A percentile compares a stretch with the other conserved stretches of the same genome.
These are phyloP conservation scores for Erythrobasidium hasegawianum DNA, from an alignment of 1,284 basidiomycete genomes.

Conservation along the genomic window DNA sequence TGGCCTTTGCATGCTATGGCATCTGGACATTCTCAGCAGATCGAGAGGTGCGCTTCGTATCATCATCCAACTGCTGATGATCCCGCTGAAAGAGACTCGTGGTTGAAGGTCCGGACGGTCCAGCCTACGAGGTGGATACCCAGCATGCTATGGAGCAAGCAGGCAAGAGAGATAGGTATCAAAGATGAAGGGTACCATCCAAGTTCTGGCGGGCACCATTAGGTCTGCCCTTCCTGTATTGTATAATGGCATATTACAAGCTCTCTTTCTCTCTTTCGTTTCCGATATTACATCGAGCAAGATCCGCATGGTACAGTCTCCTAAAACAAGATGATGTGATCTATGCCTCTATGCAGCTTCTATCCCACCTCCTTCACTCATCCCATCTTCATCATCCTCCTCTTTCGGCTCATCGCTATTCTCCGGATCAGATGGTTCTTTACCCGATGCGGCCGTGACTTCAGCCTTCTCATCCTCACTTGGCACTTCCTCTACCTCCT, in stretches of 20 bases:
- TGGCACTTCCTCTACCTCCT: conserved; percentile 7
- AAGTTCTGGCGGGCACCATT: background rate
- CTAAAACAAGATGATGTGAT: no score
- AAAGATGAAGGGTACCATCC: conserved; percentile 40
- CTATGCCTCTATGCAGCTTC: no score
- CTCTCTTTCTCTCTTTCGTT: no score
- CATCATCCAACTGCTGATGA: background rate
- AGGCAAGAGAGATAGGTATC: conserved; percentile 42
- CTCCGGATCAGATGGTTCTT: conserved; percentile 11
- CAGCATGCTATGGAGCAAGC: conserved; percentile 47
- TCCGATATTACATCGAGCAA: no score
- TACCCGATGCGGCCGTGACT: conserved; percentile 24
- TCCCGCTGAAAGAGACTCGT: no score
- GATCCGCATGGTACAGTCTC: no score
- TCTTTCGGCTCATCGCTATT: conserved; percentile 28
- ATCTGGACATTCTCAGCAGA: conserved; percentile 55
- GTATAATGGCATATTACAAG: background rate
- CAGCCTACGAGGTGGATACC: conserved; percentile 54
- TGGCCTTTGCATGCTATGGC: conserved; percentile 52
- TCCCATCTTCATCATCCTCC: conserved; percentile 22
- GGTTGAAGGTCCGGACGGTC: conserved; percentile 48
- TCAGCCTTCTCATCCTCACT: conserved; percentile 32
- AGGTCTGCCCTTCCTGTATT: background rate
- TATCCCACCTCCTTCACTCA: conserved; percentile 18
- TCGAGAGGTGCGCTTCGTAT: conserved; percentile 54